A percentile compares a stretch with the other conserved stretches of the same genome.
Conservation (phyloP, 768 basidiomycete genomes). For the Lactarius hengduanensis region DNA sequence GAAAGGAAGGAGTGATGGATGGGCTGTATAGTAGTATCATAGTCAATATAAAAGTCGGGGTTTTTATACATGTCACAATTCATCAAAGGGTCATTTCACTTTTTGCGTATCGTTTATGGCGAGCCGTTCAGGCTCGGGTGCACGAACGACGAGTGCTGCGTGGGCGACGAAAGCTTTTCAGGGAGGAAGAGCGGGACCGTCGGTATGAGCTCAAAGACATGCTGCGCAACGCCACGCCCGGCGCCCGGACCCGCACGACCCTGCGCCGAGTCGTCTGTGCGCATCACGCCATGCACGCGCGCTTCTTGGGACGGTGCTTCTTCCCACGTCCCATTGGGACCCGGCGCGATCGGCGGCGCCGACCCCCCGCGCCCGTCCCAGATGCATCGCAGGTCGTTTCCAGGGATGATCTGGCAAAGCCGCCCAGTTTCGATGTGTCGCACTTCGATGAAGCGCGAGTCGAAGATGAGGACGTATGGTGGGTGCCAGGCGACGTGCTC, state of each 20-base stretch:
- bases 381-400: constrained; percentile 77
- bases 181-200: constrained; percentile 71
- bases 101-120: constrained; percentile 26
- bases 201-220: constrained; percentile 77
- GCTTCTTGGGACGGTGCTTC: constrained; percentile 68
- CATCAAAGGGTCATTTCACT: background rate
- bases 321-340: constrained; percentile 46
- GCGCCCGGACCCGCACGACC: constrained; percentile 37
- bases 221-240: constrained; percentile 53
- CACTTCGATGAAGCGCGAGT: constrained; percentile 87
- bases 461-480: constrained; percentile 86
- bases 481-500: constrained; percentile 87
- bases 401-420: constrained; percentile 78
- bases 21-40: background rate
- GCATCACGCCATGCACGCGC: constrained; percentile 86
- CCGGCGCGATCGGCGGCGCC: constrained; percentile 38
- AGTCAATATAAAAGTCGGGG: background rate
- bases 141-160: constrained; percentile 33
- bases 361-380: constrained; percentile 77
- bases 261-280: constrained; percentile 42
- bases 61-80: background rate
- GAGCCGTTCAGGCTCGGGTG: constrained; percentile 39
- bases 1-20: background rate
- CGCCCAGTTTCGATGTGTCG: constrained; percentile 80
- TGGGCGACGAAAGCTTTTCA: constrained; percentile 42